These are phyloP conservation scores for Eimeria falciformis DNA, from an alignment of 169 alveolate species.

Conservation along the genomic window DNA sequence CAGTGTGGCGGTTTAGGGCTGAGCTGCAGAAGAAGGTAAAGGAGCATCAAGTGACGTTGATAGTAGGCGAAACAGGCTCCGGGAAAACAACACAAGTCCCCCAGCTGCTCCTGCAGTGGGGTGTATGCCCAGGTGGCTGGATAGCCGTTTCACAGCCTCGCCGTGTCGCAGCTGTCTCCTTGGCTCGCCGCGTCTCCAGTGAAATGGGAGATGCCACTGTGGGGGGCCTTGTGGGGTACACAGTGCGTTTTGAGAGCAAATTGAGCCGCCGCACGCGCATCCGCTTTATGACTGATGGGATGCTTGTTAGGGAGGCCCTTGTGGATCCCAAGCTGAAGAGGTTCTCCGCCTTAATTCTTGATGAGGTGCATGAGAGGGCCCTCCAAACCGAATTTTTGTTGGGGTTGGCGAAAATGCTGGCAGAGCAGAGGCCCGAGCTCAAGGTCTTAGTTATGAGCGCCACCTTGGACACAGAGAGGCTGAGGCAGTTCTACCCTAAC, in stretches of 20 bases:
- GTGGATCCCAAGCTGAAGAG: slow-evolving; percentile 92
- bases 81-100: slow-evolving; percentile 99
- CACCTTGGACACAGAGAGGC: slow-evolving; percentile 97
- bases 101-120: slow-evolving; percentile 96
- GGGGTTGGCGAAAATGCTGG: slow-evolving; percentile 94
- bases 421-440: slow-evolving; percentile 90
- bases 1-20: slow-evolving; percentile 7
- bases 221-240: slow-evolving; percentile 78
- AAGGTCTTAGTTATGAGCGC: slow-evolving; percentile 98
- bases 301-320: slow-evolving; percentile 97
- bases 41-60: slow-evolving; percentile 93
- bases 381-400: slow-evolving; percentile 98
- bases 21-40: slow-evolving; percentile 92
- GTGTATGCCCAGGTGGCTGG: slow-evolving; percentile 85
- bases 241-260: slow-evolving; percentile 95
- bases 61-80: slow-evolving; percentile 99
- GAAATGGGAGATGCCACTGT: slow-evolving; percentile 95
- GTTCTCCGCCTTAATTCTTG: slow-evolving; percentile 97
- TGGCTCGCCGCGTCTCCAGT: slow-evolving; percentile 97
- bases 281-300: slow-evolving; percentile 99
- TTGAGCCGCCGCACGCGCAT: slow-evolving; percentile 95
- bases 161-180: slow-evolving; percentile 98
- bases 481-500: slow-evolving; percentile 94
- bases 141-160: slow-evolving; percentile 99
- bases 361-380: slow-evolving; percentile 99